Evolutionary conservation across 2,329 filamentous ascomycete genomes (phyloP).

Genomic region (Bipolaris zeicola): DNA sequence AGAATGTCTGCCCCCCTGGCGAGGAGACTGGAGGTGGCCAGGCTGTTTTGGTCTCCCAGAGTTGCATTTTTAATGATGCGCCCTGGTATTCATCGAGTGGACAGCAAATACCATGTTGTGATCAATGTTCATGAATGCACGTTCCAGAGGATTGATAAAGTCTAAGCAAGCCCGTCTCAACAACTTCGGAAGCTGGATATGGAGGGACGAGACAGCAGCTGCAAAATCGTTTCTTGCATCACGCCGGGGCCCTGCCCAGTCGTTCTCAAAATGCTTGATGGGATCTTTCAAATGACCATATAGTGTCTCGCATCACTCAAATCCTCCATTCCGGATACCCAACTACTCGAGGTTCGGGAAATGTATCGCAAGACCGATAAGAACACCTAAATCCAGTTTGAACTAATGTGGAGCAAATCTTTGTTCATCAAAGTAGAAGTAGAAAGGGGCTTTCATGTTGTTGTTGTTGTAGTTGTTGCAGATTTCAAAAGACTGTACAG

Average conservation of each 20-base stretch:
- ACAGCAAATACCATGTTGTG: not conserved
- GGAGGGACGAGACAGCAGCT: not conserved
- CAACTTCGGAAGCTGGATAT: not conserved
- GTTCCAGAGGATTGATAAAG: not conserved
- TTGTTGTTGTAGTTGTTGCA: not conserved
- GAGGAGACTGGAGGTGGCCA: not conserved
- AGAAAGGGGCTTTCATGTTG: not conserved
- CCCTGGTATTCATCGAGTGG: not conserved
- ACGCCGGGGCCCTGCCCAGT: not conserved
- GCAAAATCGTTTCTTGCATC: slow-evolving; percentile 1
- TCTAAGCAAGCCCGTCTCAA: not conserved
- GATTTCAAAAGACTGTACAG: not conserved
- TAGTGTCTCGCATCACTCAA: too few relatives aligned
- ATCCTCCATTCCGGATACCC: too few relatives aligned
- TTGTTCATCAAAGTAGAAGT: not conserved
- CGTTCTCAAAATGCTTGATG: not conserved
- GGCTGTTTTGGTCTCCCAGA: not conserved
- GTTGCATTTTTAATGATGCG: not conserved
- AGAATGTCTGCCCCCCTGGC: not conserved
- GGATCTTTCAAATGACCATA: not conserved
- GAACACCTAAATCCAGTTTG: not conserved
- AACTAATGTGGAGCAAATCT: not conserved
- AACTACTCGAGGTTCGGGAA: too few relatives aligned
- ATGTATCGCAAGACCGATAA: not conserved
- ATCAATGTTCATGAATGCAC: not conserved